A percentile compares a stretch with the other conserved stretches of the same genome.
These are phyloP conservation scores for Pseudoscleropodium purum DNA, from an alignment of 225 moss, liverwort and hornwort genomes.

Conservation along the genomic window DNA sequence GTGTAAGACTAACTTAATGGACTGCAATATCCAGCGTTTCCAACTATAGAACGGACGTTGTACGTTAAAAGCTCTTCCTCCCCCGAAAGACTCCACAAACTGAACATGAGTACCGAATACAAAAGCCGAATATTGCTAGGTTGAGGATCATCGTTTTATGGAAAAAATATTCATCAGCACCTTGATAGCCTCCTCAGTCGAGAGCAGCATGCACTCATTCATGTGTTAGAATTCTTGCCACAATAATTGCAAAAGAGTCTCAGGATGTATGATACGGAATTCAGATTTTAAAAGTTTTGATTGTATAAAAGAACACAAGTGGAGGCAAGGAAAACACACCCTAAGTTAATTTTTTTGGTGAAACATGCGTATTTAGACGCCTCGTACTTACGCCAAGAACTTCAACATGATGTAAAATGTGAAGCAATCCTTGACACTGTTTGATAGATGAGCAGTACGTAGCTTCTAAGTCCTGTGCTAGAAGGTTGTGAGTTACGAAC, in stretches of 20 bases:
- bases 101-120: neutral
- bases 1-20: neutral
- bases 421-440: neutral
- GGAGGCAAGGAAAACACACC: neutral
- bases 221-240: neutral
- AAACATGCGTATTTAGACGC: neutral
- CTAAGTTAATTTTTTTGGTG: neutral
- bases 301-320: neutral
- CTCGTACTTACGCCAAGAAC: neutral
- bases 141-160: conserved; percentile 12
- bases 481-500: neutral
- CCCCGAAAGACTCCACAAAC: neutral
- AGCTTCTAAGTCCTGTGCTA: neutral
- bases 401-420: neutral
- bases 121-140: conserved; percentile 6
- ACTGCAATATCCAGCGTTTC: neutral
- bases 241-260: neutral
- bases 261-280: neutral
- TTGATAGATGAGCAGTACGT: neutral
- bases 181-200: conserved; percentile 19
- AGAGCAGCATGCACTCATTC: neutral
- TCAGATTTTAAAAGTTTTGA: neutral
- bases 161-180: conserved; percentile 13
- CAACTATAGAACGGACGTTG: neutral
- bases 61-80: neutral